phyloP scores from a whole-genome alignment of 2,329 filamentous ascomycete species.

The Atkinsonella texensis region DNA sequence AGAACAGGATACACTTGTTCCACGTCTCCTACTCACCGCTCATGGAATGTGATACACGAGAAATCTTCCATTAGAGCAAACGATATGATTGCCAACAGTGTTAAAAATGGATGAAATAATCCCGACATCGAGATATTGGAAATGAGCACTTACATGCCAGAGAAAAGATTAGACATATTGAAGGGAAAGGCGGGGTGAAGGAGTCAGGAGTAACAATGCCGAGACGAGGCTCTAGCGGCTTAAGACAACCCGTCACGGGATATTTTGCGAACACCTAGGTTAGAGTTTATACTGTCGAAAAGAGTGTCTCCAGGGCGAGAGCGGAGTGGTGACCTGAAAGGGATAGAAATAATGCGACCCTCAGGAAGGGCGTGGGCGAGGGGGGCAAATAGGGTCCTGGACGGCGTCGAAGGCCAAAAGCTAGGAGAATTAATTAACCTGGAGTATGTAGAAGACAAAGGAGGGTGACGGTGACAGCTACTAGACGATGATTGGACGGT shows the following conservation, averaged over 20 bases:
- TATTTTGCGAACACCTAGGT: not conserved
- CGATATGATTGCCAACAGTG: not conserved
- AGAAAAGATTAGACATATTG: conserved; percentile 49
- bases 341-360: not conserved
- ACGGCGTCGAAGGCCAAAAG: not conserved
- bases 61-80: not conserved
- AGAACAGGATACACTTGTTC: not conserved
- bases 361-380: not conserved
- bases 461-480: not conserved
- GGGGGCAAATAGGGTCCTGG: not conserved
- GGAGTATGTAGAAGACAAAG: not conserved
- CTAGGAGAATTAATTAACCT: not conserved
- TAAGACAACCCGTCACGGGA: conserved; percentile 6
- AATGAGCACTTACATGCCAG: conserved; percentile 43
- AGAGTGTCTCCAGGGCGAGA: not conserved
- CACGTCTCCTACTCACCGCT: not conserved
- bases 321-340: not conserved
- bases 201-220: conserved; percentile 4
- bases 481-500: no score
- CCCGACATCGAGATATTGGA: not conserved
- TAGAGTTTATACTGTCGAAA: not conserved
- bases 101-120: not conserved
- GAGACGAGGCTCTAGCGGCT: conserved; percentile 1
- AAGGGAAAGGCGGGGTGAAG: conserved; percentile 6
- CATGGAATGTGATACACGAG: not conserved